Evolutionary conservation across 805 yeast species (phyloP).

Genomic region (Lachancea cidri): DNA sequence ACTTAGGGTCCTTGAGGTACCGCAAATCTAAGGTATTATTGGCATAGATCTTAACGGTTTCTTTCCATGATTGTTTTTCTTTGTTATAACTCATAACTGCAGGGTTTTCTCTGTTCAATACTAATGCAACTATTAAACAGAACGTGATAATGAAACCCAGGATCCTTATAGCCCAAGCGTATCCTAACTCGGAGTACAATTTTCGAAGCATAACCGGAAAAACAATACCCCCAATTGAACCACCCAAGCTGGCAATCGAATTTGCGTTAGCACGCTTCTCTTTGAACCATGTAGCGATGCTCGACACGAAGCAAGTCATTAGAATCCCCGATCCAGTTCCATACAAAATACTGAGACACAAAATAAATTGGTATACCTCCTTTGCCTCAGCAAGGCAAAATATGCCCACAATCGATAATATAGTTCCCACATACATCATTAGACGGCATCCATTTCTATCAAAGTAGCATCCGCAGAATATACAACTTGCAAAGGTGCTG

Average conservation of each 20-base stretch:
- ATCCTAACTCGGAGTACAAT: slow-evolving; percentile 41
- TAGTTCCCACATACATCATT: slow-evolving; percentile 36
- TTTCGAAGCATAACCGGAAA: slow-evolving; percentile 40
- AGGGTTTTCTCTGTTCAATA: slow-evolving; percentile 32
- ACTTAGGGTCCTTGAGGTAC: slow-evolving; percentile 41
- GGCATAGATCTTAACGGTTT: slow-evolving; percentile 10
- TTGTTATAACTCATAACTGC: slow-evolving; percentile 14
- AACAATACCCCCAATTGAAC: slow-evolving; percentile 46
- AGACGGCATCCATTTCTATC: slow-evolving; percentile 41
- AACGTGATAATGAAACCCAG: slow-evolving; percentile 37
- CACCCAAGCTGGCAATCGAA: slow-evolving; percentile 45
- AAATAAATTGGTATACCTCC: slow-evolving; percentile 45
- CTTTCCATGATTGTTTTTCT: slow-evolving; percentile 12
- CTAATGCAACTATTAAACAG: slow-evolving; percentile 22
- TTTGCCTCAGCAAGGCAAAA: slow-evolving; percentile 42
- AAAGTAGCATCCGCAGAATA: slow-evolving; percentile 43
- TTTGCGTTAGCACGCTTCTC: slow-evolving; percentile 41
- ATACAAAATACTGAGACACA: slow-evolving; percentile 45
- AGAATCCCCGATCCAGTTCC: slow-evolving; percentile 42
- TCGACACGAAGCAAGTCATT: slow-evolving; percentile 41
- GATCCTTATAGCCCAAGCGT: slow-evolving; percentile 48
- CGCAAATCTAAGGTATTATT: slow-evolving; percentile 27
- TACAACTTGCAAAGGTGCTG: slow-evolving; percentile 29
- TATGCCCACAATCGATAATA: slow-evolving; percentile 36
- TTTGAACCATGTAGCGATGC: slow-evolving; percentile 42